phyloP scores from a whole-genome alignment of 2,329 filamentous ascomycete species.

The Lachnellula willkommii region DNA sequence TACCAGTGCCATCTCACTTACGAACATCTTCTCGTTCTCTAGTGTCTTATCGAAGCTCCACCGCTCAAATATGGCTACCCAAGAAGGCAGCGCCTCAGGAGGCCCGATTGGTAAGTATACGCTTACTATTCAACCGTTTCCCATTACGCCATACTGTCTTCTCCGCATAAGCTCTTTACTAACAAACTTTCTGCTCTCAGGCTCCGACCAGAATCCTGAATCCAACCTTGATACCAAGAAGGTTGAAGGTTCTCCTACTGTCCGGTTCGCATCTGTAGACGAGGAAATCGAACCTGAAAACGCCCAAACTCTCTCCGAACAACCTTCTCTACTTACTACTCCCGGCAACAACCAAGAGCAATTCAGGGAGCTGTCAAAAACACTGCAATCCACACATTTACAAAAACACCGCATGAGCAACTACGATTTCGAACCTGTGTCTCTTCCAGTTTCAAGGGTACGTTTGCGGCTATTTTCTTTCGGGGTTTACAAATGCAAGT shows the following conservation, averaged over 20 bases:
- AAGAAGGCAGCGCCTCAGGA: slow-evolving; percentile 14
- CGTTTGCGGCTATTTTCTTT: slow-evolving; percentile 35
- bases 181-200: slow-evolving; percentile 14
- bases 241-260: slow-evolving; percentile 40
- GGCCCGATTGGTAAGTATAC: slow-evolving; percentile 22
- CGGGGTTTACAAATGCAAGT: background rate
- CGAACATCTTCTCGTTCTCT: background rate
- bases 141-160: slow-evolving; percentile 10
- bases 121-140: slow-evolving; percentile 17
- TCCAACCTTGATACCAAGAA: slow-evolving; percentile 13
- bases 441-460: slow-evolving; percentile 78
- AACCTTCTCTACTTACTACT: slow-evolving; percentile 16
- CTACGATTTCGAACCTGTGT: slow-evolving; percentile 86
- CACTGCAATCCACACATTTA: slow-evolving; percentile 66
- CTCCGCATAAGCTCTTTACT: slow-evolving; percentile 13
- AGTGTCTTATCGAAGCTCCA: background rate
- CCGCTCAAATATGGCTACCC: slow-evolving; percentile 16
- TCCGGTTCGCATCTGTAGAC: slow-evolving; percentile 67
- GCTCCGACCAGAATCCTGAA: slow-evolving; percentile 9
- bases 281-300: slow-evolving; percentile 59
- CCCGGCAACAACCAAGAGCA: slow-evolving; percentile 17
- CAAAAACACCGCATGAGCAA: slow-evolving; percentile 81
- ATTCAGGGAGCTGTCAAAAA: slow-evolving; percentile 52
- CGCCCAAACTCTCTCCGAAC: slow-evolving; percentile 29
- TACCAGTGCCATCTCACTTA: background rate